Percentiles rank a stretch among this genome's conserved stretches.
Evolutionary conservation across 1,284 basidiomycete species (phyloP).

Genomic region (Marasmius oreades): DNA sequence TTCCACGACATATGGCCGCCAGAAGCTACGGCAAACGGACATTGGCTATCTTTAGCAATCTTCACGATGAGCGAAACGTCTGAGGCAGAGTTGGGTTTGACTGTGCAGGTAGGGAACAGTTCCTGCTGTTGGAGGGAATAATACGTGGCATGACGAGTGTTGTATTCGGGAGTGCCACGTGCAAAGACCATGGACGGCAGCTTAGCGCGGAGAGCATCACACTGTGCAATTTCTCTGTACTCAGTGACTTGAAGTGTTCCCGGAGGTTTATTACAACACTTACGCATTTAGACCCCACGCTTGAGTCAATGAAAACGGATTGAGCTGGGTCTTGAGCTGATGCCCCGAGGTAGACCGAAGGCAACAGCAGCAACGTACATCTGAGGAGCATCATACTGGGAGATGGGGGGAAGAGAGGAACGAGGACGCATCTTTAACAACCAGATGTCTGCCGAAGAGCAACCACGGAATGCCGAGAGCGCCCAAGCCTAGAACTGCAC

Average conservation of each 20-base stretch:
- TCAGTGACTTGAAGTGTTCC: background rate
- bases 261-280: too few species aligned
- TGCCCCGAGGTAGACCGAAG: background rate
- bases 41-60: too few species aligned
- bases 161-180: constrained; percentile 3
- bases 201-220: background rate
- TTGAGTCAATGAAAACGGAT: background rate
- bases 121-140: constrained; percentile 3
- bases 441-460: too few species aligned
- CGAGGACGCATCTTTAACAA: background rate
- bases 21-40: background rate
- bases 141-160: constrained; percentile 1
- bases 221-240: background rate
- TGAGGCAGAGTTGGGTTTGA: too few species aligned
- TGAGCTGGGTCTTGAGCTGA: background rate
- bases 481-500: background rate
- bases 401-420: background rate
- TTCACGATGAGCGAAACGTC: too few species aligned
- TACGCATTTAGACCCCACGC: background rate
- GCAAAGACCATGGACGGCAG: constrained; percentile 3
- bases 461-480: too few species aligned
- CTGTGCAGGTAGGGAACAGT: background rate
- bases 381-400: background rate
- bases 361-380: background rate
- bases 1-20: background rate